These are phyloP conservation scores for Hymenoscyphus salicellus DNA, from an alignment of 2,329 filamentous ascomycete species.

Conservation along the genomic window DNA sequence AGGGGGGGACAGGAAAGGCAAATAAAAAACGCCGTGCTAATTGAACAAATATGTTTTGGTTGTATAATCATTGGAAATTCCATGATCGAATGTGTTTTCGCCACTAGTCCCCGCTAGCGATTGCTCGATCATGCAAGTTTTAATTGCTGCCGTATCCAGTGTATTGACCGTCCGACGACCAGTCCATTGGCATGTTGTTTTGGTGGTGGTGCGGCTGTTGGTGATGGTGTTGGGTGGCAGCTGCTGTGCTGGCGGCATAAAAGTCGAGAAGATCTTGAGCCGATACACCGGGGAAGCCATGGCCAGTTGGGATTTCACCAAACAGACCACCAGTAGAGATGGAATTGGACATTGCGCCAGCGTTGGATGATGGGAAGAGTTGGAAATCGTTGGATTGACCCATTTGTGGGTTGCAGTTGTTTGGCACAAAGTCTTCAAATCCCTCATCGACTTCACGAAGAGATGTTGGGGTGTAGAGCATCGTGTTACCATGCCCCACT, in stretches of 20 bases:
- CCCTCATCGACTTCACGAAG: slow-evolving; percentile 60
- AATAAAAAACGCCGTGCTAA: slow-evolving; percentile 26
- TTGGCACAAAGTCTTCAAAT: slow-evolving; percentile 31
- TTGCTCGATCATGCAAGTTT: slow-evolving; percentile 12
- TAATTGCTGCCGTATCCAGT: slow-evolving; percentile 26
- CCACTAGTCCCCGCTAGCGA: slow-evolving; percentile 24
- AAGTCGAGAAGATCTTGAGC: slow-evolving; percentile 32
- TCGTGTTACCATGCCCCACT: slow-evolving; percentile 63
- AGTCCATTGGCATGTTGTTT: slow-evolving; percentile 26
- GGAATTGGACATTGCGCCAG: slow-evolving; percentile 25
- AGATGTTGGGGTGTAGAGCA: slow-evolving; percentile 66
- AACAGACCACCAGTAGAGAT: slow-evolving; percentile 30
- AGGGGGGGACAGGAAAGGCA: slow-evolving; percentile 8
- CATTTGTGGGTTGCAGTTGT: slow-evolving; percentile 21
- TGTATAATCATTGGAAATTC: slow-evolving; percentile 12
- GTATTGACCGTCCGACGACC: slow-evolving; percentile 29
- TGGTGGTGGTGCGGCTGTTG: slow-evolving; percentile 7
- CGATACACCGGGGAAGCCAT: slow-evolving; percentile 23
- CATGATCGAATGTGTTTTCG: slow-evolving; percentile 19
- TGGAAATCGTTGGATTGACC: slow-evolving; percentile 29
- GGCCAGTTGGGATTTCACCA: slow-evolving; percentile 29
- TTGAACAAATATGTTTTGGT: slow-evolving; percentile 25
- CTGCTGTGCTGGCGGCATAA: slow-evolving; percentile 29
- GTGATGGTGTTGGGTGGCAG: slow-evolving; percentile 19
- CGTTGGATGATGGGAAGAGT: slow-evolving; percentile 31